Base-by-base conservation (phyloP, 768 basidiomycete species). In the Pisolithus sp. region DNA sequence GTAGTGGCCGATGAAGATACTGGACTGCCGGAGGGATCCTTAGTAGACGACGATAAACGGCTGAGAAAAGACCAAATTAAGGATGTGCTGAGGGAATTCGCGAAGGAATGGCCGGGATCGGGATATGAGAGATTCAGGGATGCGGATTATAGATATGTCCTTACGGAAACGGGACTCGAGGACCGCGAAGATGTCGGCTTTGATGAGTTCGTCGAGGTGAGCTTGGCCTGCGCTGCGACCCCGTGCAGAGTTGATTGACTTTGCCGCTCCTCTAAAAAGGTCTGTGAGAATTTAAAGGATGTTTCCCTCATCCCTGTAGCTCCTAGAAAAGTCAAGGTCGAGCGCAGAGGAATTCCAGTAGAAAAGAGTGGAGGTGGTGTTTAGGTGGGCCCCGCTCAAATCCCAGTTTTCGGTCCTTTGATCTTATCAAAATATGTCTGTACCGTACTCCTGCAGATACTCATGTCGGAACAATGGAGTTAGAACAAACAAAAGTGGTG, bases 201-300 rank as follows among this genome's bases (percentile, higher is more conserved):
- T 60, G 88, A 94, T 57, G 89, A 90, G 62, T 94, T 94, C 66
- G 74, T 93, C 46, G 91, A 94, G 80, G 89, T 89, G 57, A 13
- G 82, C 70, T 23, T 34, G 34, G 1, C 43, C 37, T 12, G 9
- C 49, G 36, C 39, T 47, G 21, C 30, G 40, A 50, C 18, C 26
- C 48, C 38, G 38, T 38, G n/a, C 40, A 31, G 23, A n/a, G 18
- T 18, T 44, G 48, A 26, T 44, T 54, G 17, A 49, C 17, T 4
- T 52, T 28, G 18, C 43, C 10, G 30, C 2, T 26, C 26, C 26
- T 5, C 5, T 55, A 3, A 20, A 23, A 45, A 89, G 88, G 78
- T 89, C 36, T 89, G 86, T 62, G 86, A 82, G 2, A 80, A 77
- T 50, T 68, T 90, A 54, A 88, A 83, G 65, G 86, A 86, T 56